Percentiles rank a stretch among this genome's conserved stretches.
Evolutionary conservation across 805 yeast genomes (phyloP).

Genomic region (Vanderwaltozyma polyspora): DNA sequence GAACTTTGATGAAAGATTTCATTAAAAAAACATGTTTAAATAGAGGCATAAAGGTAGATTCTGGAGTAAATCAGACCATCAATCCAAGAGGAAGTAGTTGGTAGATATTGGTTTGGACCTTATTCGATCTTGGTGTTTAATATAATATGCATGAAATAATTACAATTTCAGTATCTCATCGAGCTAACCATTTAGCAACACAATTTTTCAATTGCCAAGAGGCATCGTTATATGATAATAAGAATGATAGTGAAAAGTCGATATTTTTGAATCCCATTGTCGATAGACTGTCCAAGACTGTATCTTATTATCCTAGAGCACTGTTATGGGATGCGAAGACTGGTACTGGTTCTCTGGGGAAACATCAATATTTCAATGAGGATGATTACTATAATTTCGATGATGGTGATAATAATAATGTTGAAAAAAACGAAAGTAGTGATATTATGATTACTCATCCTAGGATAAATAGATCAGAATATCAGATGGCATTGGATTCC

Average conservation of each 20-base stretch:
- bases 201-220: conserved; percentile 81
- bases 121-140: too few species aligned
- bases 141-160: conserved; percentile 76
- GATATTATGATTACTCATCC: conserved; percentile 26
- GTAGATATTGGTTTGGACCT: too few species aligned
- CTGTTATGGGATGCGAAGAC: conserved; percentile 70
- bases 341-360: conserved; percentile 62
- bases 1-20: too few species aligned
- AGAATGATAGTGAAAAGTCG: conserved; percentile 6
- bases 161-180: conserved; percentile 61
- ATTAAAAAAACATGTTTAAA: too few species aligned
- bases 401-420: too few species aligned
- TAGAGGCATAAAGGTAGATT: too few species aligned
- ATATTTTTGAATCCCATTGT: conserved; percentile 36
- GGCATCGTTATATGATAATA: conserved; percentile 37
- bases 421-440: not conserved
- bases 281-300: conserved; percentile 31
- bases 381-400: conserved; percentile 17
- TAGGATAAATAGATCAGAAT: conserved; percentile 39
- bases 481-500: conserved; percentile 57
- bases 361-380: conserved; percentile 35
- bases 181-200: conserved; percentile 62
- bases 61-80: too few species aligned
- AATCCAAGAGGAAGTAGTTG: not conserved
- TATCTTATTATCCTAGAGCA: conserved; percentile 71